These are phyloP conservation scores for Malassezia yamatoensis DNA, from an alignment of 1,284 basidiomycete species.

Conservation along the genomic window DNA sequence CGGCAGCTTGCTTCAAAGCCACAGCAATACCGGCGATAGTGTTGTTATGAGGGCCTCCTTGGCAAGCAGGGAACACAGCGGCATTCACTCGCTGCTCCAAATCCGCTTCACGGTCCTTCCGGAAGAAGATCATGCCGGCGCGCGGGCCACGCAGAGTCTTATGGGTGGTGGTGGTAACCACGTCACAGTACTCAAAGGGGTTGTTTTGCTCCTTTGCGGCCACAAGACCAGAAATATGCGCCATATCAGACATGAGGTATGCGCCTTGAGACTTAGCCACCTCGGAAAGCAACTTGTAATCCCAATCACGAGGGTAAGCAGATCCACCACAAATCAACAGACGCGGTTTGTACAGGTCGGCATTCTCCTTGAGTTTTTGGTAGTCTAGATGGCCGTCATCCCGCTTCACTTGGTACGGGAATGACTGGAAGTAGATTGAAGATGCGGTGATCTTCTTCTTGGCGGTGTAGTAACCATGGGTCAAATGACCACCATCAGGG, in stretches of 20 bases:
- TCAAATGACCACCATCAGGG: conserved; percentile 94
- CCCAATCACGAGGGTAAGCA: conserved; percentile 95
- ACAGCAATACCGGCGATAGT: conserved; percentile 94
- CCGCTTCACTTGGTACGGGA: conserved; percentile 72
- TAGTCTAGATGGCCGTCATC: conserved; percentile 84
- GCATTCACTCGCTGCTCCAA: conserved; percentile 93
- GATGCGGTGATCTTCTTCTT: conserved; percentile 99
- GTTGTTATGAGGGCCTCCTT: conserved; percentile 99
- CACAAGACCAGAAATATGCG: conserved; percentile 90
- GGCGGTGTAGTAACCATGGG: conserved; percentile 95
- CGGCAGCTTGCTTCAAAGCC: conserved; percentile 81
- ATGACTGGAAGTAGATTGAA: conserved; percentile 99
- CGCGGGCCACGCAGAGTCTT: conserved; percentile 98
- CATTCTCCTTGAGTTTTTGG: conserved; percentile 68
- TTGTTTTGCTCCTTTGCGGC: conserved; percentile 83
- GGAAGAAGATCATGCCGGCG: conserved; percentile 97
- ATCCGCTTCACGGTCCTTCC: conserved; percentile 76
- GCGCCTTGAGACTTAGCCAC: conserved; percentile 80
- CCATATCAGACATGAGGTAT: conserved; percentile 71
- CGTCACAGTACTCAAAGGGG: conserved; percentile 94
- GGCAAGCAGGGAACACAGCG: conserved; percentile 98
- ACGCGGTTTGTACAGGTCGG: conserved; percentile 90
- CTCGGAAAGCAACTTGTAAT: conserved; percentile 60
- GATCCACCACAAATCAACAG: conserved; percentile 96
- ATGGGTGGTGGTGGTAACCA: conserved; percentile 60